Evolutionary conservation across 805 yeast genomes (phyloP).

Genomic region (Wickerhamiella alocasiicola): DNA sequence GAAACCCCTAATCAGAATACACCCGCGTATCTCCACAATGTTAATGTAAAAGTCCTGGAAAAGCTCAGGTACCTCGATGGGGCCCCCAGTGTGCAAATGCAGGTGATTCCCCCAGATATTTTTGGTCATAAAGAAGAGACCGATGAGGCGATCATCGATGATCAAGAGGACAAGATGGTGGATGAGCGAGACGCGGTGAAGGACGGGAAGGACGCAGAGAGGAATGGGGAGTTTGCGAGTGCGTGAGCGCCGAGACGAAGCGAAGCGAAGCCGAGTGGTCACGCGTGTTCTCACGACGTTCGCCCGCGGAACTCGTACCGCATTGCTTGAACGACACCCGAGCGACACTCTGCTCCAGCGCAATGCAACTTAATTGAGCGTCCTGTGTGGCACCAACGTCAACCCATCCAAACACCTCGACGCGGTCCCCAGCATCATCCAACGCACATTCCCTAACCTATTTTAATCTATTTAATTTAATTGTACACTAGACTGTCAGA

Average conservation of each 20-base stretch:
- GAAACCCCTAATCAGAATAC: slow-evolving; percentile 51
- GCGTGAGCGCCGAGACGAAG: too few species aligned
- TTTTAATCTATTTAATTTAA: too few species aligned
- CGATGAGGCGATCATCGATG: slow-evolving; percentile 28
- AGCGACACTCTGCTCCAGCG: too few species aligned
- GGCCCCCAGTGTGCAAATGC: slow-evolving; percentile 93
- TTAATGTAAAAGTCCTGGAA: slow-evolving; percentile 63
- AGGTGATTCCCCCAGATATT: slow-evolving; percentile 65
- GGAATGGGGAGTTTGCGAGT: slow-evolving; percentile 4
- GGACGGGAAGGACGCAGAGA: neutral
- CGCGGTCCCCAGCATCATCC: too few species aligned
- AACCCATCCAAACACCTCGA: too few species aligned
- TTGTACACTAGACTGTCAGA: too few species aligned
- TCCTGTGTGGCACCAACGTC: too few species aligned
- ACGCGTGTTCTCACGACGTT: too few species aligned
- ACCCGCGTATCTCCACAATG: slow-evolving; percentile 68
- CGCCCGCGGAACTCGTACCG: too few species aligned
- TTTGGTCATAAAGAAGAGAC: slow-evolving; percentile 30
- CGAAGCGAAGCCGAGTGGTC: neutral
- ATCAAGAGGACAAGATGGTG: slow-evolving; percentile 18
- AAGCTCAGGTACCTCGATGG: slow-evolving; percentile 70
- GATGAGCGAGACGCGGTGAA: slow-evolving; percentile 6
- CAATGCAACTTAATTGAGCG: too few species aligned
- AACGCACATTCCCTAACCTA: too few species aligned
- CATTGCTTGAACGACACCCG: neutral